phyloP scores from a whole-genome alignment of 2,329 filamentous ascomycete species.

The Cercospora nicotianae region DNA sequence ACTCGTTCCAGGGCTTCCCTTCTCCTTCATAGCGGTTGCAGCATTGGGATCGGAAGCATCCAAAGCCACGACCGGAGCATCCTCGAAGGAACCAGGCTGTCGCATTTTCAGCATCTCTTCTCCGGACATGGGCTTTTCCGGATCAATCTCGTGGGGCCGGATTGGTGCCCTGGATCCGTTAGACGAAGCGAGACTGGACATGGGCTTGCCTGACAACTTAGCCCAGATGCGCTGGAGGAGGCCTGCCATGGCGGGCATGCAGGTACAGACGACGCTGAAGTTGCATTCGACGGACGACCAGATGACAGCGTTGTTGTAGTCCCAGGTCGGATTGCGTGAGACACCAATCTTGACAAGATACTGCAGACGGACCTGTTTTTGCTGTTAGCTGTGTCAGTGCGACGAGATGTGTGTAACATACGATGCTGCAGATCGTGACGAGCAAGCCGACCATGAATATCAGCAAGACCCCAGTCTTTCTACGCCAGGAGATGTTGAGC shows the following conservation, averaged over 20 bases:
- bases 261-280: slow-evolving; percentile 24
- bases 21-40: slow-evolving; percentile 13
- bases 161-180: slow-evolving; percentile 23
- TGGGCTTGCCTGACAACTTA: slow-evolving; percentile 21
- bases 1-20: not conserved
- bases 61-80: slow-evolving; percentile 9
- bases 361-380: slow-evolving; percentile 16
- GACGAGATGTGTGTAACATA: not conserved
- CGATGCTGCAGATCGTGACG: slow-evolving; percentile 25
- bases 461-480: slow-evolving; percentile 22
- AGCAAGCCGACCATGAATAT: slow-evolving; percentile 27
- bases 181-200: slow-evolving; percentile 13
- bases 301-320: slow-evolving; percentile 23
- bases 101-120: slow-evolving; percentile 26
- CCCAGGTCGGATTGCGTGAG: slow-evolving; percentile 24
- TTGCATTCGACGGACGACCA: slow-evolving; percentile 25
- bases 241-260: slow-evolving; percentile 27
- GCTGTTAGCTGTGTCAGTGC: not conserved
- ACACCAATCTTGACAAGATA: slow-evolving; percentile 26
- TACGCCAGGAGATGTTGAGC: slow-evolving; percentile 26
- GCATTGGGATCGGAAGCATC: slow-evolving; percentile 19
- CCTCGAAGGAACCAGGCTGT: slow-evolving; percentile 11
- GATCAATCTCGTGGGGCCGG: slow-evolving; percentile 22
- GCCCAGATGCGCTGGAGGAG: slow-evolving; percentile 24
- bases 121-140: slow-evolving; percentile 20